phyloP scores from a whole-genome alignment of 352 stramenopile species.

The Peronospora belbahrii region DNA sequence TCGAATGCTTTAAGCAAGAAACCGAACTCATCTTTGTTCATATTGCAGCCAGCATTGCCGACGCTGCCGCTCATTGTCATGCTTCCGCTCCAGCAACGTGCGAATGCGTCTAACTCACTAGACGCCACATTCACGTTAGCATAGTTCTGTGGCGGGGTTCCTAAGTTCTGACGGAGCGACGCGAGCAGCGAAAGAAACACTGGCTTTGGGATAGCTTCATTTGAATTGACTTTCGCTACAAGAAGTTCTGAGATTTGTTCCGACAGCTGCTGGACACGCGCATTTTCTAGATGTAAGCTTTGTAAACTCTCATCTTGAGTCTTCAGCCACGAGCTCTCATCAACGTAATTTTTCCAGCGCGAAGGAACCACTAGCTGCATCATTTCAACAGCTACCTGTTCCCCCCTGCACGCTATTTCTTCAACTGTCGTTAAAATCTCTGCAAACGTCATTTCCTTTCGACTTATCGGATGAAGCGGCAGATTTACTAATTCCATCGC shows the following conservation, averaged over 20 bases:
- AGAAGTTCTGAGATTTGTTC: constrained; percentile 41
- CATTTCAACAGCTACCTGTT: constrained; percentile 48
- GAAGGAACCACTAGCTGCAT: constrained; percentile 35
- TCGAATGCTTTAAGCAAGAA: constrained; percentile 67
- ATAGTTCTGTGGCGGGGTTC: constrained; percentile 14
- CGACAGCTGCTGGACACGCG: constrained; percentile 35
- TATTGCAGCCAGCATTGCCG: constrained; percentile 15
- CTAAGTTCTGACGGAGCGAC: constrained; percentile 39
- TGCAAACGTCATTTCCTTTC: constrained; percentile 53
- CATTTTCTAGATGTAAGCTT: constrained; percentile 32
- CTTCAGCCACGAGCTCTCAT: constrained; percentile 29
- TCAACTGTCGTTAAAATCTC: constrained; percentile 49
- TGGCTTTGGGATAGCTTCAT: constrained; percentile 39
- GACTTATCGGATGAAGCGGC: constrained; percentile 22
- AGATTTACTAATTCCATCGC: constrained; percentile 35
- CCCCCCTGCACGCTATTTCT: constrained; percentile 42
- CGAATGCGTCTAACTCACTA: constrained; percentile 24
- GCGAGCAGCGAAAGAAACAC: constrained; percentile 43
- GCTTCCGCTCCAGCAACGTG: constrained; percentile 30
- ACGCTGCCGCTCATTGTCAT: constrained; percentile 35
- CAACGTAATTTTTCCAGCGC: constrained; percentile 38
- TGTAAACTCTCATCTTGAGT: constrained; percentile 37
- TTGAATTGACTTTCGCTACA: constrained; percentile 38
- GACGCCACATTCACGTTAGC: constrained; percentile 14
- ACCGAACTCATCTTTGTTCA: constrained; percentile 54